phyloP scores from a whole-genome alignment of 139 green algal genomes.

The Microglena sp. region DNA sequence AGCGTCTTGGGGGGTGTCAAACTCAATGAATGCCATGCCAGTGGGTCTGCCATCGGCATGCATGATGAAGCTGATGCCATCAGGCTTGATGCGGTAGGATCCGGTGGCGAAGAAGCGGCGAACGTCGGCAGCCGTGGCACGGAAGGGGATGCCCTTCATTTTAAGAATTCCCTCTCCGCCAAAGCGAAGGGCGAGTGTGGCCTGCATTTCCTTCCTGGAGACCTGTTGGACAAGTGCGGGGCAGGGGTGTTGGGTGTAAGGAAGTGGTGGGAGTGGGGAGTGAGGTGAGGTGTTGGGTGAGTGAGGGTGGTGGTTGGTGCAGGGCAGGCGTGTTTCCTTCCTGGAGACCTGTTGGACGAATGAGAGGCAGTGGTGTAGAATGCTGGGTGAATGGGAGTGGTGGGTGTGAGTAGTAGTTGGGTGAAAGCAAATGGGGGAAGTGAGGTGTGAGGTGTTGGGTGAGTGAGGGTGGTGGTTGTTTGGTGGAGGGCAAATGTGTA shows the following conservation, averaged over 20 bases:
- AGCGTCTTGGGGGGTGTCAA: conserved; percentile 42
- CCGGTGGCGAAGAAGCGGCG: conserved; percentile 51
- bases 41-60: conserved; percentile 60
- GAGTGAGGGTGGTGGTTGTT: too few species aligned
- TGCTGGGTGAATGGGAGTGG: too few species aligned
- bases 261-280: not conserved
- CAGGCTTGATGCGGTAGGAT: conserved; percentile 46
- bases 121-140: conserved; percentile 21
- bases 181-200: conserved; percentile 51
- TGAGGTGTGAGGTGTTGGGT: too few species aligned
- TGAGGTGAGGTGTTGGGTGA: not conserved
- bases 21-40: conserved; percentile 76
- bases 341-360: too few species aligned
- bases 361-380: too few species aligned
- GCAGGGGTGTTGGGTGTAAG: not conserved
- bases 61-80: conserved; percentile 61
- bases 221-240: conserved; percentile 22
- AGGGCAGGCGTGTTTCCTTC: not conserved
- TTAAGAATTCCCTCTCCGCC: conserved; percentile 61
- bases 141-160: conserved; percentile 66
- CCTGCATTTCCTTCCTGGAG: conserved; percentile 57
- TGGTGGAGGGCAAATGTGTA: too few species aligned
- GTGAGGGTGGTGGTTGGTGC: not conserved
- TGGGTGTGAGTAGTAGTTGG: too few species aligned
- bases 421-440: too few species aligned